Conservation (phyloP, 768 basidiomycete genomes). For the Pisolithus tinctorius region DNA sequence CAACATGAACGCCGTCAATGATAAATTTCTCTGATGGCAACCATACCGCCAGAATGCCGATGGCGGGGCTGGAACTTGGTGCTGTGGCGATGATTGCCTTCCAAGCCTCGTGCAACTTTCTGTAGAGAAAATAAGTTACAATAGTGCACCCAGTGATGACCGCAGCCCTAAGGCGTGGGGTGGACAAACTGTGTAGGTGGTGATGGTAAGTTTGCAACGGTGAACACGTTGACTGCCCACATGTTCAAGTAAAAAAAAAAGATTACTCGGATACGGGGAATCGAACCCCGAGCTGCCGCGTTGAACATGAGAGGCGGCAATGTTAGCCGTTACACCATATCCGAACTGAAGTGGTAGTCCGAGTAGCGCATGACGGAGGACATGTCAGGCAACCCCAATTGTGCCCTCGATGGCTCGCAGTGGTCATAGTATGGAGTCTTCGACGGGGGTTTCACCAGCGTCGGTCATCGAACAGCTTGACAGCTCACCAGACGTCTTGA, state of each 20-base stretch:
- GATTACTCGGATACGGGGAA: slow-evolving; percentile 18
- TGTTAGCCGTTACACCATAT: slow-evolving; percentile 66
- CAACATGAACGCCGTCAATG: no score
- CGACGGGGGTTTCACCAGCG: slow-evolving; percentile 23
- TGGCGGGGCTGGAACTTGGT: no score
- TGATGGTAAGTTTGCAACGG: neutral
- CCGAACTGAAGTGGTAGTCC: slow-evolving; percentile 16
- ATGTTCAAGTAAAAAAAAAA: neutral
- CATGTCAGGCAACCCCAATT: neutral
- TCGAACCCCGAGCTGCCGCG: slow-evolving; percentile 37
- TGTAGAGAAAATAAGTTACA: no score
- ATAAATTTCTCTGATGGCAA: no score
- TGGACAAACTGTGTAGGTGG: no score
- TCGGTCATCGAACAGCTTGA: slow-evolving; percentile 51
- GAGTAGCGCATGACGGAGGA: no score
- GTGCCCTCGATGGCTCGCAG: neutral
- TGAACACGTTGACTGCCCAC: neutral
- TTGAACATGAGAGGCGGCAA: slow-evolving; percentile 48
- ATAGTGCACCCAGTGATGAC: no score
- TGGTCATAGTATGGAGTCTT: slow-evolving; percentile 14
- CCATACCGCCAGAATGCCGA: no score
- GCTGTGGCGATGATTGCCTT: no score
- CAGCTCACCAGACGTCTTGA: slow-evolving; percentile 50
- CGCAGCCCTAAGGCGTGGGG: no score
- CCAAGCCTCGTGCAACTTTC: no score